Conservation (phyloP, 495 filamentous ascomycete species). For the Aspergillus coremiiformis region DNA sequence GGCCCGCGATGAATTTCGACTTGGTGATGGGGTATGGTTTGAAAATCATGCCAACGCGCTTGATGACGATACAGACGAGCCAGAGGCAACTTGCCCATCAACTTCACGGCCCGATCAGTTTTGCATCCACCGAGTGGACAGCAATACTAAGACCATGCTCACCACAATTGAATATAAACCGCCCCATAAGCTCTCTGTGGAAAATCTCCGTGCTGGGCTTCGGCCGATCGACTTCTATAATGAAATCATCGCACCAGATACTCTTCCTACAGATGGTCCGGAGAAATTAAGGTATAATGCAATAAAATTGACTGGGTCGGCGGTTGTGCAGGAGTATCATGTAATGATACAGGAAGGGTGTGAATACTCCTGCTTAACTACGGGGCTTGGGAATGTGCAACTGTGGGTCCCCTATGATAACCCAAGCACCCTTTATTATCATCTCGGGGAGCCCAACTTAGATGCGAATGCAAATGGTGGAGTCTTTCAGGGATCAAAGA, state of each 20-base stretch:
- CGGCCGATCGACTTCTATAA: slow-evolving; percentile 22
- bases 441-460: slow-evolving; percentile 26
- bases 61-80: slow-evolving; percentile 1
- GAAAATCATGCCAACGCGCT: slow-evolving; percentile 19
- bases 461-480: slow-evolving; percentile 15
- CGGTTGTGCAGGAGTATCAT: slow-evolving; percentile 17
- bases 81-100: too few relatives aligned
- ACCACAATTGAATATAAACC: slow-evolving; percentile 33
- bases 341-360: slow-evolving; percentile 25
- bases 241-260: slow-evolving; percentile 12
- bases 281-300: slow-evolving; percentile 19
- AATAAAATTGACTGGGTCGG: slow-evolving; percentile 7
- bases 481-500: slow-evolving; percentile 5
- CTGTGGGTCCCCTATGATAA: slow-evolving; percentile 27
- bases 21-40: slow-evolving; percentile 22
- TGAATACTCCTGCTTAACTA: slow-evolving; percentile 25
- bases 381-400: slow-evolving; percentile 22
- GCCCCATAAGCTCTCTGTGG: slow-evolving; percentile 29
- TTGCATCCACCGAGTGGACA: slow-evolving; percentile 17
- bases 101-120: slow-evolving; percentile 14
- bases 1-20: slow-evolving; percentile 17
- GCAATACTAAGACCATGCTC: slow-evolving; percentile 18
- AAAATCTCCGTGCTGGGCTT: slow-evolving; percentile 24
- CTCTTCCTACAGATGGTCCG: slow-evolving; percentile 8
- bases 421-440: slow-evolving; percentile 32